Conservation (phyloP, 2,329 filamentous ascomycete species). For the Venturia pyrina region DNA sequence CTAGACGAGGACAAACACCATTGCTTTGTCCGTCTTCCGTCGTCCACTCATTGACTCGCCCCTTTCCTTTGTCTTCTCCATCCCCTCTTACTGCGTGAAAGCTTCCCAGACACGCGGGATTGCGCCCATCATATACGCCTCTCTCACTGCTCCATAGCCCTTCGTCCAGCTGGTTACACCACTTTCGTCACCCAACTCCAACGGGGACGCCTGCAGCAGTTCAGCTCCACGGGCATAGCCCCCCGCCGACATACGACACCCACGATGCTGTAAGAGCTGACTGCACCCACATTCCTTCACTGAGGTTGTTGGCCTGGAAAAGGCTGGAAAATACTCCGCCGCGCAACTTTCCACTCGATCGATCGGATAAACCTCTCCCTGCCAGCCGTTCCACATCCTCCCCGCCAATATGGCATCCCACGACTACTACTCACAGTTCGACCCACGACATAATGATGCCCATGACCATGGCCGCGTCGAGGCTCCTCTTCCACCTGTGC, state of each 20-base stretch:
- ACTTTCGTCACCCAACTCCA: not conserved
- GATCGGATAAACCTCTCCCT: not conserved
- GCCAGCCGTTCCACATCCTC: not conserved
- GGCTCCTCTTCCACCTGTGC: constrained; percentile 26
- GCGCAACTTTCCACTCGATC: not conserved
- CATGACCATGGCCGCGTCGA: constrained; percentile 32
- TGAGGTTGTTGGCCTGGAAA: not conserved
- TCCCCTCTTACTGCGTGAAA: not conserved
- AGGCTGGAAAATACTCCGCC: not conserved
- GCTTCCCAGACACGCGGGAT: not conserved
- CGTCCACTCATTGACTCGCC: not conserved
- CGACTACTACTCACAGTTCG: constrained; percentile 52
- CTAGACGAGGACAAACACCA: not conserved
- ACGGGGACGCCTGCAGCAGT: not conserved
- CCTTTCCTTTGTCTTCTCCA: not conserved
- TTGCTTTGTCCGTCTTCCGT: not conserved
- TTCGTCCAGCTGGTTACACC: not conserved
- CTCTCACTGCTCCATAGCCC: not conserved
- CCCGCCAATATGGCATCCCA: constrained; percentile 33
- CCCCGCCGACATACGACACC: not conserved
- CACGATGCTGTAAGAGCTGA: not conserved
- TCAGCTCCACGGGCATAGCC: not conserved
- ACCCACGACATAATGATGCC: constrained; percentile 27
- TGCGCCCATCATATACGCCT: not conserved
- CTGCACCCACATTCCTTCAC: not conserved